Evolutionary conservation across 2,329 filamentous ascomycete genomes (phyloP), one percentile per base, ranked within the genome.

Genomic region (Uncinocarpus reesii): DNA sequence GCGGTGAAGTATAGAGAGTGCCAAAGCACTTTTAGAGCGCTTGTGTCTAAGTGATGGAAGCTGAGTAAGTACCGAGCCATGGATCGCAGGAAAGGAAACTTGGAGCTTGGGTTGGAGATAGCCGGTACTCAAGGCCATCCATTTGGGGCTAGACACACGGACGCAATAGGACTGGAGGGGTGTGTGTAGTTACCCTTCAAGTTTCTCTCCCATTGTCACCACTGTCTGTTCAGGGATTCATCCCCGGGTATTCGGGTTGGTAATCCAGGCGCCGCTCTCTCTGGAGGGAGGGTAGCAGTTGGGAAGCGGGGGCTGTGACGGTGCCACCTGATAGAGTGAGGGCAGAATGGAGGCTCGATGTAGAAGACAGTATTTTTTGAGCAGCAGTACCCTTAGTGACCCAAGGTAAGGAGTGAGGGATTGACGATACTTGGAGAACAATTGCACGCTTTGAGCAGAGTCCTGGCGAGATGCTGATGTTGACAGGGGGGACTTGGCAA

Each of bases 1-100:
- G 50, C 74, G 72, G 56, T 74, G 70, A 42, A 79, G 65, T 18
- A 79, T 62, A 28, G 75, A 73, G 52, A 76, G 70, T 40, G 76
- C 73, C 51, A 78, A 65, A 41, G 70, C 64, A 53, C 73, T 75
- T 58, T 73, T 76, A 51, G 70, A 74, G 53, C 75, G 73, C 63
- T 76, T 78, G 57, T 74, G 72, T 52, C 65, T 68, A 55, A 29
- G 32, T 47, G 24, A 42, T 23, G 11, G 5, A 41, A 43, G 52
- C 57, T 58, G 54, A 49, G 50, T 55, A 42, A 48, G 48, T 42
- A 10, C 18, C 24, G 55, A 56, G 50, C 57, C 56, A 57, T 52
- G 58, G 55, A 47, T 57, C 53, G 43, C 40, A 26, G 18, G 35
- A n/a, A 49, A 47, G 23, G 20, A 32, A 29, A 44, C 48, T 41